Evolutionary conservation across 768 basidiomycete genomes (phyloP).

Genomic region (Leccinum incarnatum): DNA sequence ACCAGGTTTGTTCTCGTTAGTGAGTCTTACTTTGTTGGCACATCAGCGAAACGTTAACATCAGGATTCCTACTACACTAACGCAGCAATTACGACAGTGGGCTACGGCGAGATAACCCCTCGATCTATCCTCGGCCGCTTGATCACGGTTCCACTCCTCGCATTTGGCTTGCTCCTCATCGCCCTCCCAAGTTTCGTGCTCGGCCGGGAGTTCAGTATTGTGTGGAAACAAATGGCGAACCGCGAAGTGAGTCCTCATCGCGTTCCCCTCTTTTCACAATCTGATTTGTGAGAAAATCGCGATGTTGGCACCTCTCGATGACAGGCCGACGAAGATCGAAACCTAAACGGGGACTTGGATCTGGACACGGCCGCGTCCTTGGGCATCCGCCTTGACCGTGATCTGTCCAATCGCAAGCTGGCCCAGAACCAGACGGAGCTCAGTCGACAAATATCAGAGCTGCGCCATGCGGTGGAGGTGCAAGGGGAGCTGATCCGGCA

Average conservation of each 20-base stretch:
- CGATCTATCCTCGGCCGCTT: constrained; percentile 84
- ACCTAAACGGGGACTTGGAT: neutral
- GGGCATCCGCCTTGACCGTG: constrained; percentile 26
- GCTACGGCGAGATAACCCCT: constrained; percentile 91
- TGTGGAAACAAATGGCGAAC: constrained; percentile 80
- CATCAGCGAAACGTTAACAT: neutral
- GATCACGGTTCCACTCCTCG: constrained; percentile 80
- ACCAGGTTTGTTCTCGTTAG: constrained; percentile 73
- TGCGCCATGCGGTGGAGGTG: constrained; percentile 52
- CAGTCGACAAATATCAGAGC: constrained; percentile 59
- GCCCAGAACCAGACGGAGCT: constrained; percentile 68
- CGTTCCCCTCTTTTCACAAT: neutral
- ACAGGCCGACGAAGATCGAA: constrained; percentile 2
- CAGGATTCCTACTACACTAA: neutral
- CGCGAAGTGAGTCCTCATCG: constrained; percentile 36
- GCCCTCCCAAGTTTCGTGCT: constrained; percentile 91
- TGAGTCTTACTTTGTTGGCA: constrained; percentile 37
- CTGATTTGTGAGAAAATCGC: neutral
- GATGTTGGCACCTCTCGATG: neutral
- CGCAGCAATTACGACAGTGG: constrained; percentile 82
- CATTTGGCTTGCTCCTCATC: constrained; percentile 85
- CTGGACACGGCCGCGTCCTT: constrained; percentile 1
- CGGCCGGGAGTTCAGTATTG: constrained; percentile 85
- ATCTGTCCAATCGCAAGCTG: constrained; percentile 58
- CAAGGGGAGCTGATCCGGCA: constrained; percentile 52